Conservation (phyloP, 2,329 filamentous ascomycete genomes). For the Dactylonectria macrodidyma region DNA sequence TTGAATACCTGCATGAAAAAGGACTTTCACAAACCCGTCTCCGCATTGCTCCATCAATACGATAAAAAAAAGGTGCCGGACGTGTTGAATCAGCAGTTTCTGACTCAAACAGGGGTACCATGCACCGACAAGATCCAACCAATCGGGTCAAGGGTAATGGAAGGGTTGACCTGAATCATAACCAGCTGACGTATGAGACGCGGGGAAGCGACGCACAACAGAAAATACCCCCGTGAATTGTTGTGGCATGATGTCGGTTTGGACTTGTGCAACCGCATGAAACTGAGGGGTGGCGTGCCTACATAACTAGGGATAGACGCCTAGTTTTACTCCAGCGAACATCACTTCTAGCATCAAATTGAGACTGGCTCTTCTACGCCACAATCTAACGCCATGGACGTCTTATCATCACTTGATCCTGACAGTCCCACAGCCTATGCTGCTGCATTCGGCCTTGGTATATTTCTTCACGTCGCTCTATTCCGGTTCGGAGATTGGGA, state of each 20-base stretch:
- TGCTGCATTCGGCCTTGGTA: background rate
- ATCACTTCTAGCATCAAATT: background rate
- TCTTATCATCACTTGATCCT: background rate
- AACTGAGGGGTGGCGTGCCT: no score
- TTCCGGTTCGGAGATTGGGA: constrained; percentile 20
- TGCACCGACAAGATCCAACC: background rate
- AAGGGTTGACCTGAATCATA: background rate
- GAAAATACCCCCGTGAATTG: no score
- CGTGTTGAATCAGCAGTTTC: background rate
- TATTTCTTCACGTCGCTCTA: constrained; percentile 4
- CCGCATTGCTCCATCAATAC: no score
- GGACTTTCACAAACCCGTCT: no score
- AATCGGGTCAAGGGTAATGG: background rate
- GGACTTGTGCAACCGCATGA: no score
- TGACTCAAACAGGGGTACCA: background rate
- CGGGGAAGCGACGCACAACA: no score
- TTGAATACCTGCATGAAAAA: no score
- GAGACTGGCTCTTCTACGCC: background rate
- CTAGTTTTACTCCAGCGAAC: background rate
- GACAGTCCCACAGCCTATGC: background rate
- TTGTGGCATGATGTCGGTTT: no score
- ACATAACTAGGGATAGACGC: background rate
- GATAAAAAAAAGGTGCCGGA: no score
- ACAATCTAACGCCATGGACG: background rate
- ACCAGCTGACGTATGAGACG: background rate